Evolutionary conservation across 1,284 basidiomycete species (phyloP), one percentile per base, ranked within the genome.

Genomic region (Boletus smithii): DNA sequence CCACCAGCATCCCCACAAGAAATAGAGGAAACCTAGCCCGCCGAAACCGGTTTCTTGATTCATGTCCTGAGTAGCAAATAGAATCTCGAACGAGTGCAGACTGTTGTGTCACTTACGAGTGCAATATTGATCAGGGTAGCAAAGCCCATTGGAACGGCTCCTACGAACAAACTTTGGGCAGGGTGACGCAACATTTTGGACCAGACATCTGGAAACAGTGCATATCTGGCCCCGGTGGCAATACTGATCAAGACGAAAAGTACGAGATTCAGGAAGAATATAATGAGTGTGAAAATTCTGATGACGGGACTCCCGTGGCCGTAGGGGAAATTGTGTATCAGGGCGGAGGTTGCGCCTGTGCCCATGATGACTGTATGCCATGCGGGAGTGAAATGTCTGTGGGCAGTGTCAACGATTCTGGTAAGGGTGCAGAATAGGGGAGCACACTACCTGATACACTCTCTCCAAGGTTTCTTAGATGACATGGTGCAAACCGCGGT

Each of bases 1-100:
- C 83, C 81, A 85, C 84, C 83, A 87, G 27, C 82, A 66, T 8
- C 64, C 77, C 72, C 81, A 80, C 5, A 81, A 69, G 8, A 79
- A 67, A 44, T 69, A 74, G 7, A 76, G 71, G 54, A 81, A 79
- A 8, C 59, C 48, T 1, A 41, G 53, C 4, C 77, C 76, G 41
- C 75, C 78, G 37, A 76, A 65, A 9, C 62, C 62, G 42, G 63
- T 66, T 47, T 69, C 66, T 50, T 67, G 63, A 48, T 68, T 59
- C 40, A 66, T 54, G 23, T 49, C 54, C 55, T 57, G 33, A 5
- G 8, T 18, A 13, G 10, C 20, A 9, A 27, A 36, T 34, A 42
- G n/a, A 50, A 24, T 35, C 5, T 3, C 14, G 8, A 1, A 27
- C 5, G 16, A 32, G n/a, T 8, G 22, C 13, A 33, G 26, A 16